Evolutionary conservation across 768 basidiomycete species (phyloP), one percentile per base, ranked within the genome.

Genomic region (Lentinula sp.): DNA sequence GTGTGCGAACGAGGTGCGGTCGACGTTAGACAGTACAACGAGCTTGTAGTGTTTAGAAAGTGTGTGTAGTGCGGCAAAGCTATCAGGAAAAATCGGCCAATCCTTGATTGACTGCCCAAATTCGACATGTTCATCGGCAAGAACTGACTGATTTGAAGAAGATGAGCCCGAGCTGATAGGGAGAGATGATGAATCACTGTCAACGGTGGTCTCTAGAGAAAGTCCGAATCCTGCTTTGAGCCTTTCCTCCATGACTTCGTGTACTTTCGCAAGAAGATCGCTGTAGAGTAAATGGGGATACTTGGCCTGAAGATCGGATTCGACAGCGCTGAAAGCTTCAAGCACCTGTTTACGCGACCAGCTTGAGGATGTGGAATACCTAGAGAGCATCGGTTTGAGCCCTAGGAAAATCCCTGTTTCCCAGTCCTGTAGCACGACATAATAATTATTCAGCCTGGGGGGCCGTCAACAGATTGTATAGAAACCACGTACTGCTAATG

Each of bases 21-120:
- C 90, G 67, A 91, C 85, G 70, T 92, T 91, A 65, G 88, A 90
- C 42, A 91, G 78, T 5, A 90, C 86, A 62, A 85, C 79, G 61
- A 91, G 84, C 59, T 85, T 85, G 75, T 83, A 91, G 67, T 81
- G 80, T 60, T 78, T 76, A 41, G 86, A 77, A 56, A 91, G 82
- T 33, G 76, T 71, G 53, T 76, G 78, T 5, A 92, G 81, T 0
- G 88, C 89, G 15, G 73, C 70, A 61, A 76, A 70, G 8, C 85
- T 87, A 70, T 91, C 90, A 0, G 84, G 80, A 73, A 91, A 91
- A 6, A 84, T 76, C 2, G 76, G 74, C 89, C 89, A 92, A 39
- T 79, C 64, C 42, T 74, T 73, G 45, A 91, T 80, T 32, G 87
- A 87, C 45, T 76, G 68, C 6, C 83, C 87, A 62, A 90, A 91